Conservation (phyloP, 2,329 filamentous ascomycete genomes). For the Fusarium subglutinans region DNA sequence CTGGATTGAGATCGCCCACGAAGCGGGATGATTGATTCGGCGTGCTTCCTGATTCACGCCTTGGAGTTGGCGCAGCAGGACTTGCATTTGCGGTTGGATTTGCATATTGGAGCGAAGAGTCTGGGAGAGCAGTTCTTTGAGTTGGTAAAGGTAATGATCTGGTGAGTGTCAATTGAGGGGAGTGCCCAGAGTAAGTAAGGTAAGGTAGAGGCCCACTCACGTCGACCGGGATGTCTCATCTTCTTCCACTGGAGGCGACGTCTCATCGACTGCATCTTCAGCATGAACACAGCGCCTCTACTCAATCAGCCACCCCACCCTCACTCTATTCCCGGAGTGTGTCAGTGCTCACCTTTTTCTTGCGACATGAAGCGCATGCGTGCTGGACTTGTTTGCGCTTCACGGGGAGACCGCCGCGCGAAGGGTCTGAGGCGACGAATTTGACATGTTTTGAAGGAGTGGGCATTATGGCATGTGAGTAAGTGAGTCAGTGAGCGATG, state of each 20-base stretch:
- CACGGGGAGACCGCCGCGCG: constrained; percentile 60
- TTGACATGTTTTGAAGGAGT: constrained; percentile 53
- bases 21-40: constrained; percentile 55
- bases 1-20: constrained; percentile 68
- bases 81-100: neutral
- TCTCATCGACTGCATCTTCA: constrained; percentile 47
- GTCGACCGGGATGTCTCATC: constrained; percentile 44
- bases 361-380: constrained; percentile 64
- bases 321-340: too few species aligned
- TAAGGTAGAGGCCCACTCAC: constrained; percentile 34
- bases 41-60: constrained; percentile 29
- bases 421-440: constrained; percentile 65
- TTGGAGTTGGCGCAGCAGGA: constrained; percentile 3
- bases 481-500: neutral
- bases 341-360: constrained; percentile 57
- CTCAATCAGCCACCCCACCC: neutral
- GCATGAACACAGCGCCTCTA: constrained; percentile 58
- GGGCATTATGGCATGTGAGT: constrained; percentile 26
- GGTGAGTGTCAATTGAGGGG: neutral
- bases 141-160: constrained; percentile 24
- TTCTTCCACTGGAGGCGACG: constrained; percentile 20
- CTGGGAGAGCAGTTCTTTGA: constrained; percentile 11
- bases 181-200: neutral
- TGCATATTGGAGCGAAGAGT: neutral
- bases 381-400: constrained; percentile 69